Base-by-base conservation (phyloP, 306 rosid genomes). In the Sesbania bispinosa region DNA sequence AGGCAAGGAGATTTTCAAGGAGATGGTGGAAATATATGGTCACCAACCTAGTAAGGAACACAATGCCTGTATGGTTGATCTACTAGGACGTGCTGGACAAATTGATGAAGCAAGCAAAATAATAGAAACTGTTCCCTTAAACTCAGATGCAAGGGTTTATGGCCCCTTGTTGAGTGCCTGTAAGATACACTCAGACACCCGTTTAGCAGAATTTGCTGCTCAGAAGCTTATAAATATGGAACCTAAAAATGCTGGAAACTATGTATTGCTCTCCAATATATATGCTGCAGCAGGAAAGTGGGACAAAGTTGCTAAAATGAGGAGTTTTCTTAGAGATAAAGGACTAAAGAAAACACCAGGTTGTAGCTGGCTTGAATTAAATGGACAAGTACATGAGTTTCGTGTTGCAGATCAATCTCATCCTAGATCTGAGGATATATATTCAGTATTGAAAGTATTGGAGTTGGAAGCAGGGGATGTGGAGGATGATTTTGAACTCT, bases 231-330 rank as follows among this genome's bases (percentile, higher is more conserved):
- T 91, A 15, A 68, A 72, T 6, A 85, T 85, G 81, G 97, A 91
- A 72, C 96, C 96, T 4, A 77, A 79, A 72, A 91, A 91, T 69
- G 83, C 92, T 38, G 97, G 92, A 61, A 91, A 91, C 76, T 87
- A 88, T 60, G 74, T 88, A 15, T 75, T 87, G 86, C 86, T 91
- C 33, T 86, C 96, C 3, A 91, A 91, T 84, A 85, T 88, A 80
- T 85, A 85, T 73, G 96, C 97, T 64, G 92, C 90, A 29, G 90
- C 90, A 14, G 97, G 97, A 41, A 88, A 78, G 68, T 91, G 93
- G 97, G 90, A 84, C 45, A 71, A 81, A 66, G 96, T 88, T 21
- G 88, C 89, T 30, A 82, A 78, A 78, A 80, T 91, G 93, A 88
- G 96, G 80, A 80, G 87, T 62, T 78, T 77, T 60, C 87, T 91